Conservation (phyloP, 2,329 filamentous ascomycete genomes). For the Helotiales sp. region DNA sequence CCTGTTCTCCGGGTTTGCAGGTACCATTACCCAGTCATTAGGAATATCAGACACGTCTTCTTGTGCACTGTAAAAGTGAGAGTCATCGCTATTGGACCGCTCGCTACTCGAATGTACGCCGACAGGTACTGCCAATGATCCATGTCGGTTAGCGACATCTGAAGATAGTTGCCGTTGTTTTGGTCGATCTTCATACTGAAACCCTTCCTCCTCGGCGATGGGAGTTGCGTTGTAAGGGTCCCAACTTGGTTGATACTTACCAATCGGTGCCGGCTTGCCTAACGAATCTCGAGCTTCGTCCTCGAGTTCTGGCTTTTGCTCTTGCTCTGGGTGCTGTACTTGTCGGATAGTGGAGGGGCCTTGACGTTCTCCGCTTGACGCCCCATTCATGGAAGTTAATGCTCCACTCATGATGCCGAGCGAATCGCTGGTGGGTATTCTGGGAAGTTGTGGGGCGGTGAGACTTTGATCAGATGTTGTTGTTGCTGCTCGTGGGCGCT, state of each 20-base stretch:
- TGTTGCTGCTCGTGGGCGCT: conserved; percentile 15
- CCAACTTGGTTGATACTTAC: conserved; percentile 39
- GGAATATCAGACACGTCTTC: conserved; percentile 13
- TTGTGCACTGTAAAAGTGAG: conserved; percentile 28
- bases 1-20: conserved; percentile 7
- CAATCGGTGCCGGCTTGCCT: conserved; percentile 34
- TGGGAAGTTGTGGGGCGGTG: conserved; percentile 5
- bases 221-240: conserved; percentile 38
- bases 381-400: conserved; percentile 5
- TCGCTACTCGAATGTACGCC: conserved; percentile 16
- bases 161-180: conserved; percentile 4
- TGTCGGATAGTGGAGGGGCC: conserved; percentile 4
- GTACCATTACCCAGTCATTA: conserved; percentile 30
- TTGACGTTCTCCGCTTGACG: neutral
- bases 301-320: conserved; percentile 17
- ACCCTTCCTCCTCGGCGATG: conserved; percentile 40
- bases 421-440: conserved; percentile 6
- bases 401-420: conserved; percentile 17
- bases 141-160: neutral
- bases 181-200: conserved; percentile 29
- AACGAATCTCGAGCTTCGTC: conserved; percentile 17
- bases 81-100: conserved; percentile 25
- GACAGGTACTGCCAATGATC: neutral
- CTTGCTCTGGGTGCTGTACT: neutral
- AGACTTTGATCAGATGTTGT: conserved; percentile 15